Evolutionary conservation across 164 flowering plant genomes (phyloP), one percentile per base, ranked within the genome.

Genomic region (Liquidambar formosana): DNA sequence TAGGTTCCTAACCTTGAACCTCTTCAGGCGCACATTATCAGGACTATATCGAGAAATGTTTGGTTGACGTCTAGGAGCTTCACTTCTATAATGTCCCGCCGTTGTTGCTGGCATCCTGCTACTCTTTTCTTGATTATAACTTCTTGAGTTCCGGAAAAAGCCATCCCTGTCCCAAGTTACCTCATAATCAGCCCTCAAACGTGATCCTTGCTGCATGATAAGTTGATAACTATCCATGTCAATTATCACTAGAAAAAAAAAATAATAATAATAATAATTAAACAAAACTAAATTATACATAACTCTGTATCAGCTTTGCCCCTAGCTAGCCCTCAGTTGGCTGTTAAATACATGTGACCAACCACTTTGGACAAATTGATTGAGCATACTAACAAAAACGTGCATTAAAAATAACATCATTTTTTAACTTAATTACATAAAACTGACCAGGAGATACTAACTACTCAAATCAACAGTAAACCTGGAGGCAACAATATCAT

Each of bases 111-210:
- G 81, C 57, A 41, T 68, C 73, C 78, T 77, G 66, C 79, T 63
- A 69, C 51, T 63, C 48, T 75, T 79, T 67, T 82, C 92, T 57
- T 79, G 79, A 44, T 73, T 38, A 41, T 73, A 80, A 78, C 61
- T 79, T 75, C 83, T 86, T 63, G 83, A 57, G 73, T 80, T 78
- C 49, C 72, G 80, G 76, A 89, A 91, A 75, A 79, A 80, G n/a
- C 85, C 86, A 80, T 86, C 90, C 76, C 73, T 88, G 70, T 86
- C 96, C 97, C 96, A 92, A 57, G 78, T 82, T 27, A 91, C 91
- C 71, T 86, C 92, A 72, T 92, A 92, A 75, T 94, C 94, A 14
- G 91, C 99, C 77, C 66, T 84, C 77, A 94, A 75, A 23, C 88
- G 88, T 18, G 99, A 85, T 49, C 99, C 97, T 89, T 90, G 82